These are phyloP conservation scores for Xylariomycetidae sp. DNA, from an alignment of 2,329 filamentous ascomycete species.

Conservation along the genomic window DNA sequence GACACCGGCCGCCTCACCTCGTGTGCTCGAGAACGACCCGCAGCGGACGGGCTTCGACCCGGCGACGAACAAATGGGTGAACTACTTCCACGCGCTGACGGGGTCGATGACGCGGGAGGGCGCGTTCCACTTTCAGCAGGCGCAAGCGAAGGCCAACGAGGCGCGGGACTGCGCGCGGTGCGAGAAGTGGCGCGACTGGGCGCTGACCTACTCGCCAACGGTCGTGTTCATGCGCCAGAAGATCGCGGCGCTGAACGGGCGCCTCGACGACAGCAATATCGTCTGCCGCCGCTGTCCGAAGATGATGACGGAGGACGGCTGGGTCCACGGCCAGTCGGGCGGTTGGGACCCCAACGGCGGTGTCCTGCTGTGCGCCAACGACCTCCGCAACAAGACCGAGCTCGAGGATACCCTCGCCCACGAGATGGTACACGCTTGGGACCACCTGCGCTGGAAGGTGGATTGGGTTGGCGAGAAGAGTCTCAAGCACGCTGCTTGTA, in stretches of 20 bases:
- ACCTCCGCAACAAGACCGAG: conserved; percentile 72
- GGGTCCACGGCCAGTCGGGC: conserved; percentile 61
- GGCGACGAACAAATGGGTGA: conserved; percentile 62
- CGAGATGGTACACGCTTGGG: conserved; percentile 97
- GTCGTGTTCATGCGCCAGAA: conserved; percentile 83
- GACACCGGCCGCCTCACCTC: conserved; percentile 13
- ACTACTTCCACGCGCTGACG: conserved; percentile 77
- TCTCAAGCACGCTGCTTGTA: conserved; percentile 85
- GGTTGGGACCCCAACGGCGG: conserved; percentile 84
- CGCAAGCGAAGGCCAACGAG: conserved; percentile 70
- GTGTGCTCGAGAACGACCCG: conserved; percentile 50
- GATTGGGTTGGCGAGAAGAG: conserved; percentile 67
- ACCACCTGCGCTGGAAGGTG: conserved; percentile 86
- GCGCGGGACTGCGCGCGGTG: conserved; percentile 72
- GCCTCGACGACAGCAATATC: conserved; percentile 68
- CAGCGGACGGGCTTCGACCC: conserved; percentile 59
- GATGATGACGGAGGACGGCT: conserved; percentile 48
- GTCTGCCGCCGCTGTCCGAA: conserved; percentile 72
- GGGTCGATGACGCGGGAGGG: conserved; percentile 65
- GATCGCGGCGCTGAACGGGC: conserved; percentile 71
- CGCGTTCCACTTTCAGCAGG: conserved; percentile 68
- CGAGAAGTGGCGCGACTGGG: conserved; percentile 76
- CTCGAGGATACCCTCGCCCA: conserved; percentile 92
- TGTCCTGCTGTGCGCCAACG: conserved; percentile 89
- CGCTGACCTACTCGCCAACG: conserved; percentile 77